These are phyloP conservation scores for Wolfiporia cocos DNA, from an alignment of 1,284 basidiomycete species.

Conservation along the genomic window DNA sequence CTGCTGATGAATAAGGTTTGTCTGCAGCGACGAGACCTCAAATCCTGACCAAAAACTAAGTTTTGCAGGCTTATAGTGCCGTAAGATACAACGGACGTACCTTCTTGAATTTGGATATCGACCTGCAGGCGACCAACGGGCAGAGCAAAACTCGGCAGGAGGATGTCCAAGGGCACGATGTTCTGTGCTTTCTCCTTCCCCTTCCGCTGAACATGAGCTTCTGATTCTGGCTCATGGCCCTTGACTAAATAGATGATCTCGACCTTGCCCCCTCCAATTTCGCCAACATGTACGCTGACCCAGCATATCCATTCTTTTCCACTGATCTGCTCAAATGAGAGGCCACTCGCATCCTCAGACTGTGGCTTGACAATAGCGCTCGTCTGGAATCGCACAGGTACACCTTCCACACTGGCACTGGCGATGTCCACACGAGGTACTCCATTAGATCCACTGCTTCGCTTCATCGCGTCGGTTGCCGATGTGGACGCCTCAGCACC, in stretches of 20 bases:
- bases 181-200: constrained; percentile 28
- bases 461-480: background rate
- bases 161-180: constrained; percentile 35
- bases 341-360: constrained; percentile 28
- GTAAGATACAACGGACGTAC: constrained; percentile 29
- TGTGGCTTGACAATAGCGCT: constrained; percentile 33
- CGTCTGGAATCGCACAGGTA: constrained; percentile 55
- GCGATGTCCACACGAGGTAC: constrained; percentile 48
- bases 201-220: constrained; percentile 16
- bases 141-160: constrained; percentile 63
- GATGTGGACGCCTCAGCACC: constrained; percentile 3
- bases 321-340: constrained; percentile 43
- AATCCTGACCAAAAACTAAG: constrained; percentile 28
- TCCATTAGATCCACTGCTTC: constrained; percentile 4
- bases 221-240: constrained; percentile 14
- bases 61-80: background rate
- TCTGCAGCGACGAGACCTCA: constrained; percentile 33
- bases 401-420: constrained; percentile 55
- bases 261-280: constrained; percentile 43
- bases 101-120: constrained; percentile 42
- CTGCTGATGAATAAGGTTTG: constrained; percentile 44
- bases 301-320: constrained; percentile 57
- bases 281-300: constrained; percentile 54
- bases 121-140: constrained; percentile 63
- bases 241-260: constrained; percentile 60